Evolutionary conservation across 2,329 filamentous ascomycete species (phyloP).

Genomic region (Colletotrichum sojae): DNA sequence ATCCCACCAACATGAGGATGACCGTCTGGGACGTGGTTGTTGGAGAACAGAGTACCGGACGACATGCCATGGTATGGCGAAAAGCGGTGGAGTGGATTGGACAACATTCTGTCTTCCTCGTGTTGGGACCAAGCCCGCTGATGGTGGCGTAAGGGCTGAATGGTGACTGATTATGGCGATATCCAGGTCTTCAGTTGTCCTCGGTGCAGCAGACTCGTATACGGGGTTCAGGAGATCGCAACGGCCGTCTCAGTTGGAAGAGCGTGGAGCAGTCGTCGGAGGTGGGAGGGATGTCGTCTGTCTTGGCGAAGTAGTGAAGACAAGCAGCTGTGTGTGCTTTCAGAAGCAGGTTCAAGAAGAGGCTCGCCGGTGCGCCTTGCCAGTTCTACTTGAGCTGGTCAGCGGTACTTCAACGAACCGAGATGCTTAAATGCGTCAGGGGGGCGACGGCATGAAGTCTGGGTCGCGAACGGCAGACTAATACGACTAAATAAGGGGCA

Average conservation of each 20-base stretch:
- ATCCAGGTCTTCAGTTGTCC: slow-evolving; percentile 4
- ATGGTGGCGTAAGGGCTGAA: slow-evolving; percentile 25
- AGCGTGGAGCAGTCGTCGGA: no score
- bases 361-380: neutral
- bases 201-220: neutral
- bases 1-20: slow-evolving; percentile 68
- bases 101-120: slow-evolving; percentile 66
- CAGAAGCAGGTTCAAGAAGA: neutral
- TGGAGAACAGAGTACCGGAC: slow-evolving; percentile 68
- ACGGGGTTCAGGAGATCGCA: neutral
- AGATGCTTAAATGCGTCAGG: slow-evolving; percentile 54
- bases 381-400: slow-evolving; percentile 46
- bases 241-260: neutral
- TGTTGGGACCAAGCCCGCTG: slow-evolving; percentile 36
- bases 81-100: slow-evolving; percentile 74
- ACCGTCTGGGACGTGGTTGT: slow-evolving; percentile 65
- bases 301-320: no score
- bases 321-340: neutral
- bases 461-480: slow-evolving; percentile 51
- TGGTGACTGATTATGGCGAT: slow-evolving; percentile 13
- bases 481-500: slow-evolving; percentile 55
- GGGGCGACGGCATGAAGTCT: slow-evolving; percentile 50
- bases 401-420: slow-evolving; percentile 58
- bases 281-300: no score
- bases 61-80: slow-evolving; percentile 72